phyloP scores from a whole-genome alignment of 2,329 filamentous ascomycete species.

The Exophiala spinifera region DNA sequence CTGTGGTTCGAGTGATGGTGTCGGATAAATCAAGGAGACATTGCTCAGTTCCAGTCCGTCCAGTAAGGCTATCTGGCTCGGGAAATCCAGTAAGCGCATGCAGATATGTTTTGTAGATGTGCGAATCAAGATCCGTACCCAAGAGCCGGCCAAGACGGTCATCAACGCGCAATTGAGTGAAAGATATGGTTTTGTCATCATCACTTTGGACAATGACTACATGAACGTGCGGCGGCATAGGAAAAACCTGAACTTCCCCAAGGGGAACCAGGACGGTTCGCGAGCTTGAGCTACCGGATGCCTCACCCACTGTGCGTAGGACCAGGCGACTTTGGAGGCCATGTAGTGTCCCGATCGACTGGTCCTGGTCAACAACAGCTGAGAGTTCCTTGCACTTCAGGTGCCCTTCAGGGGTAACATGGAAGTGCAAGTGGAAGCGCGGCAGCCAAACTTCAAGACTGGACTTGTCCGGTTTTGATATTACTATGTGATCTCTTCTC shows the following conservation, averaged over 20 bases:
- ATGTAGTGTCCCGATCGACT: constrained; percentile 48
- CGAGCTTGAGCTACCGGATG: background rate
- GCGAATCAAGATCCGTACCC: constrained; percentile 22
- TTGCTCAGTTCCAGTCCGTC: constrained; percentile 34
- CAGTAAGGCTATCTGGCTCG: constrained; percentile 37
- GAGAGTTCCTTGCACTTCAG: constrained; percentile 21
- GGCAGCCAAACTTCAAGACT: constrained; percentile 43
- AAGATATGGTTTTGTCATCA: constrained; percentile 12
- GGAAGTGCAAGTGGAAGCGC: constrained; percentile 49
- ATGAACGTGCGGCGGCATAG: constrained; percentile 14
- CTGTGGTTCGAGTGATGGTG: constrained; percentile 4
- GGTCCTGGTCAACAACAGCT: constrained; percentile 42
- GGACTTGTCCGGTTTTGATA: constrained; percentile 27
- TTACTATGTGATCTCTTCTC: constrained; percentile 35
- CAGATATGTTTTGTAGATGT: constrained; percentile 33
- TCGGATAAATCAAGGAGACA: constrained; percentile 30
- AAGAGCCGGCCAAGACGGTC: constrained; percentile 24
- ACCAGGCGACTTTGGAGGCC: constrained; percentile 53
- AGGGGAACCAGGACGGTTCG: constrained; percentile 31
- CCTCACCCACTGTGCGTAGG: constrained; percentile 32
- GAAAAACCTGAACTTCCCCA: constrained; percentile 19
- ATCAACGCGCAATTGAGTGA: constrained; percentile 30
- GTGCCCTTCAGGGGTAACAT: constrained; percentile 27
- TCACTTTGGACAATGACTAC: constrained; percentile 22
- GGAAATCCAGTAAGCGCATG: constrained; percentile 39